phyloP scores from a whole-genome alignment of 371 early-diverging fungal genomes.

The Polyrhizophydium stewartii region DNA sequence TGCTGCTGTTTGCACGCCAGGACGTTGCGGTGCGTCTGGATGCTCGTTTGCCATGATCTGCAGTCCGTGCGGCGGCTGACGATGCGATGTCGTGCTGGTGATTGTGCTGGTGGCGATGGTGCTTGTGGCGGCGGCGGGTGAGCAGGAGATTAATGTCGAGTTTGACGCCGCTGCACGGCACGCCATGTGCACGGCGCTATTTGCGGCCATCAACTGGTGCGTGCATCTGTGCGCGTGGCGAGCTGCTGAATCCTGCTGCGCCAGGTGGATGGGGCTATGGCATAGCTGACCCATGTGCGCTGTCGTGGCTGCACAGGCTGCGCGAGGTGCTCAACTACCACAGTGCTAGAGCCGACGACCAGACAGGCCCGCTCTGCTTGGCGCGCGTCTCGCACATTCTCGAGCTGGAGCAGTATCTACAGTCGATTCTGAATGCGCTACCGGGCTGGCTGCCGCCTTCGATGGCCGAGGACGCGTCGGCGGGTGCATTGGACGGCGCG shows the following conservation, averaged over 20 bases:
- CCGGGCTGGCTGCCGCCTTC: conserved; percentile 1
- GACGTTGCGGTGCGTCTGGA: too few species aligned
- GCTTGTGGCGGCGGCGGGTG: too few species aligned
- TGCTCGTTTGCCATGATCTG: too few species aligned
- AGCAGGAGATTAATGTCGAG: neutral
- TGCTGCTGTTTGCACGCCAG: neutral
- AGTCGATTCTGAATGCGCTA: neutral
- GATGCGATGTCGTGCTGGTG: too few species aligned
- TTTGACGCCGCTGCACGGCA: neutral
- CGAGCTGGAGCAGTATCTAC: neutral
- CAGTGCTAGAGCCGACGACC: neutral
- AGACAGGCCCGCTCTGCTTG: neutral
- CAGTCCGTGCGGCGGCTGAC: too few species aligned
- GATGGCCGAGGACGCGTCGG: neutral
- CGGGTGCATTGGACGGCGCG: too few species aligned
- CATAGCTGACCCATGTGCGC: too few species aligned
- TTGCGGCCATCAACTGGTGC: conserved; percentile 1
- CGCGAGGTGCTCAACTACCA: conserved; percentile 2
- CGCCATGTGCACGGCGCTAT: neutral
- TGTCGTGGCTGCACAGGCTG: neutral
- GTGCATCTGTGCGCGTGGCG: conserved; percentile 2
- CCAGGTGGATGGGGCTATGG: too few species aligned
- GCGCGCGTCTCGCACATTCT: neutral
- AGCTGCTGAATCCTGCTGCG: too few species aligned
- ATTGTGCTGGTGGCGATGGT: too few species aligned